These are phyloP conservation scores for Glycyrrhiza uralensis DNA, from an alignment of 306 rosid genomes.

Conservation along the genomic window DNA sequence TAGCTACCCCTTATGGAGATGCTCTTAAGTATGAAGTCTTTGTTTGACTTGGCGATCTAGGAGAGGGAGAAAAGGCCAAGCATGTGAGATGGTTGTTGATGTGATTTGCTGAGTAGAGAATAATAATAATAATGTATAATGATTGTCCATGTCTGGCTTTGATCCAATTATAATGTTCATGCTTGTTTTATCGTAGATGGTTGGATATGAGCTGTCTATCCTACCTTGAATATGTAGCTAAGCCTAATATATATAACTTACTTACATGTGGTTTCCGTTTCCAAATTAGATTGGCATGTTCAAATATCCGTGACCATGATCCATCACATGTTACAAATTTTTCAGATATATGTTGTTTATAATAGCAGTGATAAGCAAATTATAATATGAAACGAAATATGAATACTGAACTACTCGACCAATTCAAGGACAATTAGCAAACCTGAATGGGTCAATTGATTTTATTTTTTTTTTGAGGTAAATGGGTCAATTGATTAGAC, in stretches of 20 bases:
- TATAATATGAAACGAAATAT: no score
- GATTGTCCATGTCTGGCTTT: not conserved
- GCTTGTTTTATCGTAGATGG: not conserved
- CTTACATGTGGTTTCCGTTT: not conserved
- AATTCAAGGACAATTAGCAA: no score
- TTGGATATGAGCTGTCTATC: conserved; percentile 18
- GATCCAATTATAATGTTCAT: conserved; percentile 7
- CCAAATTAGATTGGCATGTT: not conserved
- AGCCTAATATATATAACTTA: not conserved
- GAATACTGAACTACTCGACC: no score
- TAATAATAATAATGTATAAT: conserved; percentile 7
- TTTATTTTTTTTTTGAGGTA: no score
- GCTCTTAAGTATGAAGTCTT: not conserved
- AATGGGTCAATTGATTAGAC: no score
- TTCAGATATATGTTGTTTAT: no score
- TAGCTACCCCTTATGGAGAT: no score
- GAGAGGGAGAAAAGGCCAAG: conserved; percentile 10
- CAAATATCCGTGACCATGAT: not conserved
- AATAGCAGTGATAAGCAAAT: no score
- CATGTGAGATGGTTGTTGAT: conserved; percentile 12
- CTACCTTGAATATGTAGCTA: not conserved
- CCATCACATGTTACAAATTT: no score
- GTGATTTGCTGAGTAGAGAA: conserved; percentile 4
- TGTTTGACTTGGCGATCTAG: not conserved
- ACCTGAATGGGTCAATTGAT: no score